These are phyloP conservation scores for Arabis hirsuta DNA, from an alignment of 345 rosid genomes.

Conservation along the genomic window DNA sequence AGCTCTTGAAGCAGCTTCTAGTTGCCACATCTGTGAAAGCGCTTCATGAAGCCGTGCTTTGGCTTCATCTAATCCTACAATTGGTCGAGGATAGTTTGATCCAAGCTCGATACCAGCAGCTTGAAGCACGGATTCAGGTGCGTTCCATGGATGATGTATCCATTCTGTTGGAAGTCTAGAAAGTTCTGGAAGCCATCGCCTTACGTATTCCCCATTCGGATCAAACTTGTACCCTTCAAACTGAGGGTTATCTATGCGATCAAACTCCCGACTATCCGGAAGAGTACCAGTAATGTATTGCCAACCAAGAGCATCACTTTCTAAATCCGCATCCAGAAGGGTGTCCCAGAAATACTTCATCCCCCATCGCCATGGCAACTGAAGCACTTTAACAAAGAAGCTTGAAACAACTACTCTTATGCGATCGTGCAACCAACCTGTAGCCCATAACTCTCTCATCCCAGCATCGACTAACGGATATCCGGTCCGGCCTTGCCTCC, in stretches of 20 bases:
- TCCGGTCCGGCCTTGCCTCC: slow-evolving; percentile 99
- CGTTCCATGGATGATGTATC: slow-evolving; percentile 99
- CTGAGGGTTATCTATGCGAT: slow-evolving; percentile 96
- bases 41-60: slow-evolving; percentile 83
- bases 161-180: slow-evolving; percentile 97
- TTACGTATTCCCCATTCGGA: slow-evolving; percentile 89
- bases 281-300: slow-evolving; percentile 94
- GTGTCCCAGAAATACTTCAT: slow-evolving; percentile 99
- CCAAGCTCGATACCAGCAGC: slow-evolving; percentile 99
- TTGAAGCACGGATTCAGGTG: slow-evolving; percentile 89
- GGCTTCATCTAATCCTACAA: slow-evolving; percentile 82
- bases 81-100: slow-evolving; percentile 91
- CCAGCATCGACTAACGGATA: slow-evolving; percentile 99
- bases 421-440: slow-evolving; percentile 97
- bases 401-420: slow-evolving; percentile 96
- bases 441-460: slow-evolving; percentile 99
- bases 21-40: slow-evolving; percentile 91
- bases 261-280: slow-evolving; percentile 90
- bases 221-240: slow-evolving; percentile 94
- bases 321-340: slow-evolving; percentile 92
- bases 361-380: slow-evolving; percentile 99
- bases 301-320: slow-evolving; percentile 99
- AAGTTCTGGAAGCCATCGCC: slow-evolving; percentile 98
- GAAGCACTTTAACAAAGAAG: slow-evolving; percentile 95
- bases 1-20: slow-evolving; percentile 93